Conservation (phyloP, 768 basidiomycete species). For the Russula emetica region DNA sequence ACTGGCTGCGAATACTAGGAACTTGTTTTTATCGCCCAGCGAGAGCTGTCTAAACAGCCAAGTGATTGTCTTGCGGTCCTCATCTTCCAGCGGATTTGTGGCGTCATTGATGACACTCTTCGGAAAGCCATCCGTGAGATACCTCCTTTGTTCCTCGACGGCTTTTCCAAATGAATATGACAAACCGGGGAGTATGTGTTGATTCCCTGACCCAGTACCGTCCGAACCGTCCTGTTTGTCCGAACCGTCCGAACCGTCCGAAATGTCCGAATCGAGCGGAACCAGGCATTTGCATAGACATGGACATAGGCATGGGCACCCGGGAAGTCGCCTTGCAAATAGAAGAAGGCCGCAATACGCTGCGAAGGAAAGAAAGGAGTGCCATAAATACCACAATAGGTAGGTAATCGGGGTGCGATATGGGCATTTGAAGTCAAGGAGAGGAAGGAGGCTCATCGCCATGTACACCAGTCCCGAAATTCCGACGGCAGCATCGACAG, state of each 20-base stretch:
- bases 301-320: too few species aligned
- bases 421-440: background rate
- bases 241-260: too few species aligned
- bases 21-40: background rate
- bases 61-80: background rate
- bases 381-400: background rate
- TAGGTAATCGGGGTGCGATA: background rate
- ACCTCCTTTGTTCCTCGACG: too few species aligned
- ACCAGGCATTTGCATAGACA: too few species aligned
- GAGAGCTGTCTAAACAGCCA: background rate
- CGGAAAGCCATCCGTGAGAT: background rate
- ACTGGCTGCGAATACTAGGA: background rate
- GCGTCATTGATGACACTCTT: background rate
- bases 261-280: too few species aligned
- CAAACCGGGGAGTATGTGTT: too few species aligned
- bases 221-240: too few species aligned
- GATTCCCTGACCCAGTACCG: too few species aligned
- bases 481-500: background rate
- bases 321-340: too few species aligned
- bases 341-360: background rate
- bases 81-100: background rate
- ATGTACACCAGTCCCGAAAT: background rate
- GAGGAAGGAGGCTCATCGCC: background rate
- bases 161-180: too few species aligned
- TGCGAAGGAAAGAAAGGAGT: background rate